Conservation (phyloP, 2,329 filamentous ascomycete genomes). For the Neonectria coccinea region DNA sequence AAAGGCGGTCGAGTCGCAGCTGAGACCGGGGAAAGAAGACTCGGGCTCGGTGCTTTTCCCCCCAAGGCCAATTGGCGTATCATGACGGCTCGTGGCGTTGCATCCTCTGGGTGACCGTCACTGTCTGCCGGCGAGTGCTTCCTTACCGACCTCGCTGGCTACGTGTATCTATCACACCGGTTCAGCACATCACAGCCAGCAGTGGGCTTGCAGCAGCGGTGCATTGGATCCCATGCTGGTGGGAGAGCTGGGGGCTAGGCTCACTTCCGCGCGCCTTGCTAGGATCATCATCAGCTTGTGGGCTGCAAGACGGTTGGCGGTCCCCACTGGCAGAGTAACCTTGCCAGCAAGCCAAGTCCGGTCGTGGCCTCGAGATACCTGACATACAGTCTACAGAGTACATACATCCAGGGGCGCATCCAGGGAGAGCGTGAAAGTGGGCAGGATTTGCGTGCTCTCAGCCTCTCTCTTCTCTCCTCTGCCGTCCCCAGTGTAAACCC, state of each 20-base stretch:
- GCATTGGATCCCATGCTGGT: slow-evolving; percentile 23
- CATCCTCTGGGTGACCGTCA: slow-evolving; percentile 28
- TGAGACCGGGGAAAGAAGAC: slow-evolving; percentile 24
- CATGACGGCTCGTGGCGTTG: slow-evolving; percentile 29
- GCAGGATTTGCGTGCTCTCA: slow-evolving; percentile 13
- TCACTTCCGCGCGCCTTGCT: slow-evolving; percentile 5
- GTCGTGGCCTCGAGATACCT: slow-evolving; percentile 14
- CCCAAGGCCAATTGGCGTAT: slow-evolving; percentile 36
- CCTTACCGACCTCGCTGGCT: slow-evolving; percentile 25
- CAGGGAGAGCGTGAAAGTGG: neutral
- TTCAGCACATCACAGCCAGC: slow-evolving; percentile 38
- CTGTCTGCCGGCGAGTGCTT: slow-evolving; percentile 19
- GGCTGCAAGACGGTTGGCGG: slow-evolving; percentile 15
- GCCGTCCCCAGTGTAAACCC: slow-evolving; percentile 8
- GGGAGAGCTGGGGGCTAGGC: slow-evolving; percentile 2
- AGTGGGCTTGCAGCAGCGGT: slow-evolving; percentile 32
- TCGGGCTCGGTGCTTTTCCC: slow-evolving; percentile 20
- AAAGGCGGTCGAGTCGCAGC: slow-evolving; percentile 35
- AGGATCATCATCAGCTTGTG: slow-evolving; percentile 27
- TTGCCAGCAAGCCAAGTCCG: slow-evolving; percentile 19
- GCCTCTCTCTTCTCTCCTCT: slow-evolving; percentile 1
- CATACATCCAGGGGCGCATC: slow-evolving; percentile 3
- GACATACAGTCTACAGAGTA: neutral
- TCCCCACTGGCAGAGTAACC: slow-evolving; percentile 27
- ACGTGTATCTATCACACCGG: slow-evolving; percentile 44